These are phyloP conservation scores for Phaseolus coccineus DNA, from an alignment of 331 rosid species.

Conservation along the genomic window DNA sequence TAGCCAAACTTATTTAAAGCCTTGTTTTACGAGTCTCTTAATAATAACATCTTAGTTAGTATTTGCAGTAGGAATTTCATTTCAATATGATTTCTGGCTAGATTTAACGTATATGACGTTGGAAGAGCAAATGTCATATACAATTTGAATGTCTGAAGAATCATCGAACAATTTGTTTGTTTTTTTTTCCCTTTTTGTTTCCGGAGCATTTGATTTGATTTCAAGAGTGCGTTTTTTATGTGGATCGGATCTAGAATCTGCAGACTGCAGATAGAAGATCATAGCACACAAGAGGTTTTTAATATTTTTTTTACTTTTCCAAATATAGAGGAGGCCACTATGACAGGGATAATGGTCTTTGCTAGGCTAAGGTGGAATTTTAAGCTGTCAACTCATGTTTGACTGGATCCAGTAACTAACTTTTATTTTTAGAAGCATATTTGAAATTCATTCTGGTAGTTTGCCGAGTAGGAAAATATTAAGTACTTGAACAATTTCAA, in stretches of 20 bases:
- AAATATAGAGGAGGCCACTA: background rate
- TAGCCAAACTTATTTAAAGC: conserved; percentile 3
- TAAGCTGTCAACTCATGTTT: conserved; percentile 23
- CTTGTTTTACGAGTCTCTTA: background rate
- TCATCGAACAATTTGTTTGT: background rate
- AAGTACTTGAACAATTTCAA: conserved; percentile 13
- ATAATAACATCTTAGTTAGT: conserved; percentile 11
- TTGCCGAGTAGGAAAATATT: conserved; percentile 22
- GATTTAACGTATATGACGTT: no score
- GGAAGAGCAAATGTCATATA: no score
- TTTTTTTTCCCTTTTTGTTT: background rate
- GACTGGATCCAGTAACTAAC: conserved; percentile 31
- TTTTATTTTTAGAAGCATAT: conserved; percentile 2
- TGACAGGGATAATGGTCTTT: background rate
- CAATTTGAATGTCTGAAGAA: conserved; percentile 7
- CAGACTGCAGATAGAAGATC: conserved; percentile 8
- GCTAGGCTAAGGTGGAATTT: conserved; percentile 19
- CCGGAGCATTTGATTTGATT: background rate
- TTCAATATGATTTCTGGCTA: conserved; percentile 9
- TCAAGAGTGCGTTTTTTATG: conserved; percentile 7
- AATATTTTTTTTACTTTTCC: background rate
- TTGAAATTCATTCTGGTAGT: conserved; percentile 17
- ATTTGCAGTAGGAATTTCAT: conserved; percentile 19
- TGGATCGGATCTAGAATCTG: conserved; percentile 15
- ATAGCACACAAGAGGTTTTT: background rate